Evolutionary conservation across 306 rosid genomes (phyloP), one percentile per base, ranked within the genome.

Genomic region (Sesbania bispinosa): DNA sequence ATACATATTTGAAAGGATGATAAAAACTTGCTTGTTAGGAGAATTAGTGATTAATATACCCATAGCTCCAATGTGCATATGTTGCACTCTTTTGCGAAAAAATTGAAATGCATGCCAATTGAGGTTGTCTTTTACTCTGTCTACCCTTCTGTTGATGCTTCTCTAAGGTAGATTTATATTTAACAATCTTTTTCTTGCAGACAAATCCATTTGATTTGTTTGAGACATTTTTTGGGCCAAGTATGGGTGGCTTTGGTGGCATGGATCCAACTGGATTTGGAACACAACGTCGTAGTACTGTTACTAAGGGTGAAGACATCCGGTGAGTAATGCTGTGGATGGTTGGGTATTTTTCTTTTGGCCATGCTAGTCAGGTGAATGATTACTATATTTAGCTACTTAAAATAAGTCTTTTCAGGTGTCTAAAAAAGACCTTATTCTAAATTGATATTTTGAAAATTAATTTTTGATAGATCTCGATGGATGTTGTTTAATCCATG

Each of bases 181-280:
- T 68, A 74, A 19, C 14, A 21, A 26, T 55, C 8, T 60, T 39
- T 35, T 79, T 75, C 41, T 58, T 80, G 81, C 91, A 94, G 99
- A 94, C 95, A 14, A 94, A 91, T 85, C 97, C 99, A 8, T 94
- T 94, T 76, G 99, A 94, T 83, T 83, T 94, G 66, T 94, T 94
- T 80, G 99, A 94, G 92, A 86, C 99, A 45, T 91, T 94, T 78
- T 94, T 94, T 76, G 97, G 99, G 66, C 72, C 92, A 19, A 89
- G 74, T 69, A 89, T 92, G 95, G 89, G 92, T 45, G 97, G 97
- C 53, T 94, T 94, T 74, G 26, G 76, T 62, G 90, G 90, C 47
- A 89, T 87, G 97, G 96, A 91, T 77, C 85, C 81, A 45, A 53
- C 90, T 77, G 92, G 86, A 71, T 94, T 90, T 74, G 87, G 90